phyloP scores from a whole-genome alignment of 139 green algal species.

The Chlamydomonas asymmetrica region DNA sequence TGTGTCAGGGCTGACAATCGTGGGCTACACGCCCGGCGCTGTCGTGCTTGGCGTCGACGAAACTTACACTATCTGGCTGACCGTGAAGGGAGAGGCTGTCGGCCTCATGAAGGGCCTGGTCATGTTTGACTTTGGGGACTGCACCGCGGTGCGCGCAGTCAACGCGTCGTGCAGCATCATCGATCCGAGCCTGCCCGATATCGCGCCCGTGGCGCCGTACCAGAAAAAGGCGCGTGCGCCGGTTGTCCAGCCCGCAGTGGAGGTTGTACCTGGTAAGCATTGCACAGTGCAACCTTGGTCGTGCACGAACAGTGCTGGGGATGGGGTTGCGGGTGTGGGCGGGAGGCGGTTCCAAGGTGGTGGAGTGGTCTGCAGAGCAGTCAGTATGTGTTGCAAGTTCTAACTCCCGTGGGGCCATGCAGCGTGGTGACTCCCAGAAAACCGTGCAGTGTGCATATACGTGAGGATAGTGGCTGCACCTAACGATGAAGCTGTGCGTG shows the following conservation, averaged over 20 bases:
- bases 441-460: no score
- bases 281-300: neutral
- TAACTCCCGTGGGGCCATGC: neutral
- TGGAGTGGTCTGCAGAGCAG: no score
- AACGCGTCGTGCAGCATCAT: no score
- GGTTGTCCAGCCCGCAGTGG: neutral
- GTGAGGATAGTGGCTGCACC: neutral
- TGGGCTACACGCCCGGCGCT: neutral
- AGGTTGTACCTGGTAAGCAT: neutral
- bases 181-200: no score
- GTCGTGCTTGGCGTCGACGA: neutral
- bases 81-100: neutral
- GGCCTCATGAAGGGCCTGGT: constrained; percentile 16
- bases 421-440: no score
- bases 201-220: neutral
- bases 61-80: neutral
- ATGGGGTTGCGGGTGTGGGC: no score
- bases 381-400: no score
- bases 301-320: neutral
- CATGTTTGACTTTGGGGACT: constrained; percentile 7
- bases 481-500: neutral
- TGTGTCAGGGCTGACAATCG: neutral
- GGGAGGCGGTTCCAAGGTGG: no score
- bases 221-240: neutral
- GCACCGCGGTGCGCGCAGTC: neutral